Evolutionary conservation across 208 protist species (phyloP), one percentile per base, ranked within the genome.

Genomic region (Leishmania aethiopica): DNA sequence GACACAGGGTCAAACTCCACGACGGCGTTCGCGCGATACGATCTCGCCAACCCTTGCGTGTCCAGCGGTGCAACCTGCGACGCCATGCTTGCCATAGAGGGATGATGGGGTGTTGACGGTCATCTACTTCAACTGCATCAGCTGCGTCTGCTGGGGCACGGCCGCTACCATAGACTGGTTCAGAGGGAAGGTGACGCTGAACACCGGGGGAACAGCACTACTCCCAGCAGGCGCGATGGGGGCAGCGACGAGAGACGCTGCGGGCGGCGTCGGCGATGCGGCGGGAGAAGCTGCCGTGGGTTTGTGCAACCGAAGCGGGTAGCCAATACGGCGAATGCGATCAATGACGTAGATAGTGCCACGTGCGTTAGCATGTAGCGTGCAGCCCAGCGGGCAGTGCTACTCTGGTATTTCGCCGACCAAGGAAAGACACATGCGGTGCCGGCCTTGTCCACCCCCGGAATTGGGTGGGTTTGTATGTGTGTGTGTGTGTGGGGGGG

Each of bases 321-420:
- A 80, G 55, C 75, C 69, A n/a, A 84, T 75, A 51, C 75, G 75
- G n/a, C 55, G 75, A 6, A 84, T 70, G 75, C 77, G 81, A 71
- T 84, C 74, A 47, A 77, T 77, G 55, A 84, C 75, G 69, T 80
- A 80, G 64, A 84, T 79, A 70, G 67, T 40, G n/a, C 67, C 75
- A 15, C 60, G 75, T 70, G 81, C 57, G 35, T 72, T 67, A 37
- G 74, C 55, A 1, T 74, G 74, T 47, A 70, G 55, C 22, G 81
- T 80, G 81, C 81, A 78, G 42, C 74, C 80, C 13, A 60, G 80
- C 11, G 80, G 74, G 64, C 62, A 83, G 51, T 79, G 66, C 80
- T 53, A 15, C 71, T 74, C 62, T n/a, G 80, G 80, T 53, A 62
- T 47, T 53, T 83, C 62, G 11, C 80, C 49, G 4, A 75, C 66